These are phyloP conservation scores for Septoria petroselini DNA, from an alignment of 2,329 filamentous ascomycete species.

Conservation along the genomic window DNA sequence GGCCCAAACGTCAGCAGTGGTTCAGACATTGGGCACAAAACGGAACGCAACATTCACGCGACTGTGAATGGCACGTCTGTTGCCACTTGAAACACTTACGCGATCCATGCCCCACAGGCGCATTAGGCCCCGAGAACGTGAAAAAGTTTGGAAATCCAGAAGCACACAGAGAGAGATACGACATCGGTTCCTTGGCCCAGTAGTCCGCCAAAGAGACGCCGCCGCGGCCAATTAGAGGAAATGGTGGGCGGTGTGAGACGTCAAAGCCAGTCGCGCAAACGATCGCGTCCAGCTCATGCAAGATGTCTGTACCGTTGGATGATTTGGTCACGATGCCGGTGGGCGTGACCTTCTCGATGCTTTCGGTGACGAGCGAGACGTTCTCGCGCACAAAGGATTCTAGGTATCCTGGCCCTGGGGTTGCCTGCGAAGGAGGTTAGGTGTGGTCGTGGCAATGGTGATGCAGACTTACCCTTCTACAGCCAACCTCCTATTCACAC, in stretches of 20 bases:
- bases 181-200: conserved; percentile 30
- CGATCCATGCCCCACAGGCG: conserved; percentile 30
- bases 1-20: no score
- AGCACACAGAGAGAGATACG: conserved; percentile 31
- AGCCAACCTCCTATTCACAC: conserved; percentile 57
- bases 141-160: conserved; percentile 33
- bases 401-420: conserved; percentile 42
- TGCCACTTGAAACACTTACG: no score
- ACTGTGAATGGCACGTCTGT: no score
- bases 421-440: neutral
- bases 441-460: neutral
- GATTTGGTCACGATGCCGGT: conserved; percentile 29
- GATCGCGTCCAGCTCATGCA: conserved; percentile 21
- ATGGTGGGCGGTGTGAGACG: conserved; percentile 39
- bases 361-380: conserved; percentile 31
- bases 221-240: conserved; percentile 40
- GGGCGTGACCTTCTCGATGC: conserved; percentile 27
- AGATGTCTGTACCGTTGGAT: conserved; percentile 17
- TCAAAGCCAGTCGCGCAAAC: conserved; percentile 44
- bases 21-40: no score
- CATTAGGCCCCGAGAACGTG: conserved; percentile 30
- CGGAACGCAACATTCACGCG: no score
- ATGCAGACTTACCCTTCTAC: conserved; percentile 56
- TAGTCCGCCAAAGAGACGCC: conserved; percentile 25
- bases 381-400: conserved; percentile 38